phyloP scores from a whole-genome alignment of 2,329 filamentous ascomycete genomes.

The Alternaria angustiovoidea region DNA sequence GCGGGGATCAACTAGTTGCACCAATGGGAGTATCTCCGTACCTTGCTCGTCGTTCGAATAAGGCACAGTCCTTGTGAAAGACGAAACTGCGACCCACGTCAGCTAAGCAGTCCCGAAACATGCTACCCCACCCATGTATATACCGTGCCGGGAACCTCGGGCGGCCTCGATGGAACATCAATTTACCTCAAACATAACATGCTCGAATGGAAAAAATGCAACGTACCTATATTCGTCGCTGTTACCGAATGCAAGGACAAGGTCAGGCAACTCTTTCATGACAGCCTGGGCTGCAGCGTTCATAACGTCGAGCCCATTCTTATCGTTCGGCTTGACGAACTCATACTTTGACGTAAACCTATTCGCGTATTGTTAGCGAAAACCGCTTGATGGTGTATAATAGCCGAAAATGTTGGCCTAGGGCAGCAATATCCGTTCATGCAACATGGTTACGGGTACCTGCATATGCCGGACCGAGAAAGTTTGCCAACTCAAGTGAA shows the following conservation, averaged over 20 bases:
- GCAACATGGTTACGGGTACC: conserved; percentile 25
- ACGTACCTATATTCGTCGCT: conserved; percentile 88
- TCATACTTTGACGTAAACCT: conserved; percentile 83
- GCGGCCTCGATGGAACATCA: conserved; percentile 8
- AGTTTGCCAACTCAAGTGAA: conserved; percentile 6
- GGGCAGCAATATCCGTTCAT: conserved; percentile 15
- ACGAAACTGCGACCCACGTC: conserved; percentile 73
- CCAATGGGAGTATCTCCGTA: conserved; percentile 48
- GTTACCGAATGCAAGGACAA: conserved; percentile 88
- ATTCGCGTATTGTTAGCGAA: conserved; percentile 12
- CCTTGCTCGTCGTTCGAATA: conserved; percentile 88
- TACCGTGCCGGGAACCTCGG: not conserved
- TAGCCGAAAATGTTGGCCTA: conserved; percentile 13
- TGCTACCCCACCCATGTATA: conserved; percentile 12
- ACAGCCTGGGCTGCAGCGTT: conserved; percentile 89
- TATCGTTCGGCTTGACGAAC: conserved; percentile 93
- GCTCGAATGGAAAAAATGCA: conserved; percentile 1
- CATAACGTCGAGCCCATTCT: conserved; percentile 88
- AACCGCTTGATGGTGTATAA: conserved; percentile 1
- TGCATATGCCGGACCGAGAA: conserved; percentile 23
- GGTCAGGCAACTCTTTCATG: conserved; percentile 82
- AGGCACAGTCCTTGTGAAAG: conserved; percentile 79
- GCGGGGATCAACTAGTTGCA: conserved; percentile 5
- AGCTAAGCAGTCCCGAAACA: conserved; percentile 33
- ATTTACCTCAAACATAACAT: conserved; percentile 26